Conservation (phyloP, 1,139 yeast species). For the Sugiyamaella pinicola region DNA sequence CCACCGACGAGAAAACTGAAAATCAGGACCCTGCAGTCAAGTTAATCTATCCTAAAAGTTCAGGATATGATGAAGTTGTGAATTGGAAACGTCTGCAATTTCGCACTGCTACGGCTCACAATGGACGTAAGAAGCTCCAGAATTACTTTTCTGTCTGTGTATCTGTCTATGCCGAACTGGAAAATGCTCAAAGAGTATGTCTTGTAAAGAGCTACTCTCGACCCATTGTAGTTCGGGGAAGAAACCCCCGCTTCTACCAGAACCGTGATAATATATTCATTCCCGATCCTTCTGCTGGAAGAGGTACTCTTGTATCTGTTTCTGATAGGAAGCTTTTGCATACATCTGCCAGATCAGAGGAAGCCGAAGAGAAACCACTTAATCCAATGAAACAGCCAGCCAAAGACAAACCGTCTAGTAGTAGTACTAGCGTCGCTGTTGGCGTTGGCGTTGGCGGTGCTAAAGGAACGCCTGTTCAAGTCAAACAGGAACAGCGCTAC, state of each 20-base stretch:
- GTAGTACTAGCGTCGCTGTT: background rate
- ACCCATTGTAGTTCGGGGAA: constrained; percentile 65
- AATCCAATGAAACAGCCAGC: constrained; percentile 4
- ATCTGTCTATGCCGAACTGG: constrained; percentile 46
- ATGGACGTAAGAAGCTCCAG: constrained; percentile 59
- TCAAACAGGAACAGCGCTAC: constrained; percentile 7
- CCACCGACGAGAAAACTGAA: constrained; percentile 20
- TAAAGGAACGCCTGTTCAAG: background rate
- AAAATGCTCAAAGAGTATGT: constrained; percentile 36
- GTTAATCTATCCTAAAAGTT: constrained; percentile 34
- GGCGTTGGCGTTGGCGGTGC: background rate
- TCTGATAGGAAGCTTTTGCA: background rate
- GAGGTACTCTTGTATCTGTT: constrained; percentile 6
- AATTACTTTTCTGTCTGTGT: constrained; percentile 57
- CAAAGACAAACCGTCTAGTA: background rate
- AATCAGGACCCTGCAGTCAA: constrained; percentile 35
- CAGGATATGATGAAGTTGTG: constrained; percentile 36
- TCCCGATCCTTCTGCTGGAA: constrained; percentile 23
- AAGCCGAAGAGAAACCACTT: constrained; percentile 7
- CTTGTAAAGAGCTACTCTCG: constrained; percentile 40
- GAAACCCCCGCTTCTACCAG: constrained; percentile 65
- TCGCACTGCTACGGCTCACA: constrained; percentile 65
- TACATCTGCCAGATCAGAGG: constrained; percentile 6
- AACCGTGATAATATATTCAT: constrained; percentile 53
- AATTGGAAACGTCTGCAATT: constrained; percentile 53